Percentiles rank a stretch among this genome's conserved stretches.
These are phyloP conservation scores for Porphyra umbilicalis DNA, from an alignment of 31 red algal species.

Conservation along the genomic window DNA sequence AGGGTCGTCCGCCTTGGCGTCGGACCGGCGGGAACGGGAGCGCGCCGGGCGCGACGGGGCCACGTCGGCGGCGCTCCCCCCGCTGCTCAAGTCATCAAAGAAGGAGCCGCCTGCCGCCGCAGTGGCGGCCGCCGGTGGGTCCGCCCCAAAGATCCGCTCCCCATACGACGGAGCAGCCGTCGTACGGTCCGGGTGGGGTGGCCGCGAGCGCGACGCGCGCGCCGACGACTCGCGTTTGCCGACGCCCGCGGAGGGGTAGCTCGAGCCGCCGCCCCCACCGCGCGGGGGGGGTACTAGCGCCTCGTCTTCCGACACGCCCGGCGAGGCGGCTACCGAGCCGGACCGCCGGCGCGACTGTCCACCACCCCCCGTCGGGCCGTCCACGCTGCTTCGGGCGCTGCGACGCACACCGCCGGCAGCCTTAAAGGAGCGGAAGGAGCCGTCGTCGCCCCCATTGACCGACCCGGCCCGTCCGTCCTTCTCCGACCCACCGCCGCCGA, in stretches of 20 bases:
- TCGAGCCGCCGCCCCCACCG: too few relatives aligned
- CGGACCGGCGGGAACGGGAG: neutral
- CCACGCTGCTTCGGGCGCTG: neutral
- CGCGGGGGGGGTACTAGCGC: neutral
- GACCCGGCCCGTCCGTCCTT: neutral
- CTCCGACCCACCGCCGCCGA: neutral
- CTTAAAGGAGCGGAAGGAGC: neutral
- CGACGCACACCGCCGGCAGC: neutral
- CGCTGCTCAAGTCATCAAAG: neutral
- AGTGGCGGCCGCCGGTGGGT: neutral
- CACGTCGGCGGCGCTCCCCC: neutral
- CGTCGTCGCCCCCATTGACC: neutral
- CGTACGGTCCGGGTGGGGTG: neutral
- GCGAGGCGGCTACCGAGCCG: neutral
- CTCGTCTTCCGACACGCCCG: neutral
- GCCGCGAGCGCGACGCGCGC: neutral
- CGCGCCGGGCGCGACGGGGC: neutral
- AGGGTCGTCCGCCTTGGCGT: neutral
- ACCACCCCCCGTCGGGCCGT: neutral
- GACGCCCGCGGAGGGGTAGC: constrained; percentile 41
- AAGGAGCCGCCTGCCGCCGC: neutral
- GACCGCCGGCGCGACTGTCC: neutral
- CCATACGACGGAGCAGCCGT: neutral
- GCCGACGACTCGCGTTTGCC: constrained; percentile 25
- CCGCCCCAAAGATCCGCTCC: neutral